Percentiles rank a stretch among this genome's conserved stretches.
Conservation (phyloP, 305 asterid genomes). For the Fraxinus greggii region DNA sequence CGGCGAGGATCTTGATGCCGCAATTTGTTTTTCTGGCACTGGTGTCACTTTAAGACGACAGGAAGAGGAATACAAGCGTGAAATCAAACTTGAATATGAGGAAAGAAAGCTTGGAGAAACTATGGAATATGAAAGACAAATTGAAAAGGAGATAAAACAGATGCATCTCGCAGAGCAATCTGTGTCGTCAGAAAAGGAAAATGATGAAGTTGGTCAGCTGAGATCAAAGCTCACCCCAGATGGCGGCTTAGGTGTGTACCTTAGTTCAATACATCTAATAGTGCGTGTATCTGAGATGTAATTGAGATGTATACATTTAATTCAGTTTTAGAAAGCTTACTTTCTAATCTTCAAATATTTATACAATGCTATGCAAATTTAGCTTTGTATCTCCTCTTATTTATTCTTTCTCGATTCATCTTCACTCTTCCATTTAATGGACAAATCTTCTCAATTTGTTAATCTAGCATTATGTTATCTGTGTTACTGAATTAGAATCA, state of each 20-base stretch:
- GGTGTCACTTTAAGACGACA: slow-evolving; percentile 46
- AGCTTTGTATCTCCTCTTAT: not conserved
- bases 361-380: not conserved
- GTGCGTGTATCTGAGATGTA: not conserved
- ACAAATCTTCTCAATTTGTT: not conserved
- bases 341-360: not conserved
- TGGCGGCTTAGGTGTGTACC: slow-evolving; percentile 49
- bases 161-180: slow-evolving; percentile 79
- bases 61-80: slow-evolving; percentile 67
- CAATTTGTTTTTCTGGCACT: slow-evolving; percentile 36
- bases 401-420: not conserved
- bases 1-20: slow-evolving; percentile 41
- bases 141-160: slow-evolving; percentile 91
- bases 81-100: slow-evolving; percentile 87
- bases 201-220: slow-evolving; percentile 42
- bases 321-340: not conserved
- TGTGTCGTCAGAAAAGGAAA: slow-evolving; percentile 49
- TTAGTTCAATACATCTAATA: not conserved
- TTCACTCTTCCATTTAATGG: not conserved
- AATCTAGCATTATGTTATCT: not conserved
- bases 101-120: slow-evolving; percentile 98
- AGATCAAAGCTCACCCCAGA: slow-evolving; percentile 35
- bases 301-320: not conserved
- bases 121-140: slow-evolving; percentile 83
- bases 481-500: not conserved